Evolutionary conservation across 768 basidiomycete genomes (phyloP), one percentile per base, ranked within the genome.

Genomic region (Tulasnella sp.): DNA sequence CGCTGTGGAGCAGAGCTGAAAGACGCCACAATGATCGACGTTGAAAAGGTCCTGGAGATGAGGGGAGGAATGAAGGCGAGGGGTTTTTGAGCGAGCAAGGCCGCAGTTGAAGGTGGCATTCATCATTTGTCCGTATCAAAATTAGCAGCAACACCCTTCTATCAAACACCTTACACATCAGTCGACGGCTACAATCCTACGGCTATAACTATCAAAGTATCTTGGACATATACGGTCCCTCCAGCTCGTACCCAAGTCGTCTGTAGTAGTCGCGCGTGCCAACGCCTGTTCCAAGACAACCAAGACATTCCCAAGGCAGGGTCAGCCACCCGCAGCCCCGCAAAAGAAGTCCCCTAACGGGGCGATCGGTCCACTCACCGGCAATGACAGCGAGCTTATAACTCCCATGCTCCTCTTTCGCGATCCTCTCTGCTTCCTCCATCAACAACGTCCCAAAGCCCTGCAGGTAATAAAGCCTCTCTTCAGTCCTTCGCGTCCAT

Each of bases 371-470:
- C 31, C 5, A 82, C 92, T 84, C 82, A 91, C 95, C 96, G 54
- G 96, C 97, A 83, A 99, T 99, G 81, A 99, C 97, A n/a, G 94
- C 98, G 46, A 99, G 87, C 86, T 99, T 97, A 82, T 93, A 88
- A 85, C 96, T 98, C 28, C 95, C 97, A 82, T 99, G 98, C 85
- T 99, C 98, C 84, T 98, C 97, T 83, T 93, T 88, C 37, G 98
- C 96, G 88, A 99, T 99, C 83, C 97, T 90, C 86, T 99, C 98
- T 12, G 98, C 98, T 87, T 99, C 98, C 85, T 99, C 98, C 98
- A 99, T 99, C 82, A 99, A 87, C 82, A 99, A 86, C 42, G 96
- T 98, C 18, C 98, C 98, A 85, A 99, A 98, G 11, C 98, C 98
- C 91, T 97, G 85, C n/a, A 18, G 16, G 58, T 41, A 20, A 42